Conservation (phyloP, 2,329 filamentous ascomycete genomes). For the Aspergillus terreus region DNA sequence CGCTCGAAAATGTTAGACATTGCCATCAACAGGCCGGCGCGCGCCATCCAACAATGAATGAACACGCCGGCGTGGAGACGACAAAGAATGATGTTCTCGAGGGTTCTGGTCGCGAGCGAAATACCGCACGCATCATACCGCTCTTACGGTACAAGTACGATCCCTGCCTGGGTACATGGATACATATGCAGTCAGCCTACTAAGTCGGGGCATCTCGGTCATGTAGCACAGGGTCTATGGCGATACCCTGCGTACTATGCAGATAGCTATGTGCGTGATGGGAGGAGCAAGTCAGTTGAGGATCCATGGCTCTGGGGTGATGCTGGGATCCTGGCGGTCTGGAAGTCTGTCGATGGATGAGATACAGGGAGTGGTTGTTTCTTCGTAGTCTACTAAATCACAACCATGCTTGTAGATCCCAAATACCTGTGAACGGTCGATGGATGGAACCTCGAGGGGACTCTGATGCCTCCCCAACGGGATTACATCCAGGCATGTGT, state of each 20-base stretch:
- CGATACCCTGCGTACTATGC: not conserved
- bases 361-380: not conserved
- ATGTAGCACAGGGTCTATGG: not conserved
- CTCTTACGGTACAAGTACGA: not conserved
- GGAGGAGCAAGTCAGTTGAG: not conserved
- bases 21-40: no score
- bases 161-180: no score
- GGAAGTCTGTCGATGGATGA: no score
- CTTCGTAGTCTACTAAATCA: not conserved
- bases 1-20: not conserved
- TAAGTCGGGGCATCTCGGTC: not conserved
- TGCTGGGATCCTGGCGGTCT: no score
- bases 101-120: not conserved
- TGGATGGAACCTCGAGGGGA: not conserved
- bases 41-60: no score
- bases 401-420: conserved; percentile 5
- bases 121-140: not conserved
- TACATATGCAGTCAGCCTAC: not conserved
- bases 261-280: not conserved
- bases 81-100: not conserved
- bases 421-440: conserved; percentile 6
- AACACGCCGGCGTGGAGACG: no score
- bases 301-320: no score
- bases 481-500: not conserved
- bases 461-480: not conserved